phyloP scores from a whole-genome alignment of 2,329 filamentous ascomycete species.

The Aspergillus awamori region DNA sequence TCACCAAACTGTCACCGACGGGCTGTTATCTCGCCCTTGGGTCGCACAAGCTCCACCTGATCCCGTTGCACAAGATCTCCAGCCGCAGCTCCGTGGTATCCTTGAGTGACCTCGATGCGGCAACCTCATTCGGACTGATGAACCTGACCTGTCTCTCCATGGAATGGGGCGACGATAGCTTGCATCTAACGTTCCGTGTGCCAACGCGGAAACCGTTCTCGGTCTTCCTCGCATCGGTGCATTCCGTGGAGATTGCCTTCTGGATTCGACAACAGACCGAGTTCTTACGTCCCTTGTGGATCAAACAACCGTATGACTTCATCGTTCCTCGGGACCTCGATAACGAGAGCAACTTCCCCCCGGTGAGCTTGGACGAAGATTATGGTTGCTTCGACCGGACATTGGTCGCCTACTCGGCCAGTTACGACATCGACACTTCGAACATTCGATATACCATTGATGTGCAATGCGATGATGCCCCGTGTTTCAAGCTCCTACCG shows the following conservation, averaged over 20 bases:
- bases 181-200: slow-evolving; percentile 66
- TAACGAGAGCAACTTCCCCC: slow-evolving; percentile 52
- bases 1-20: slow-evolving; percentile 65
- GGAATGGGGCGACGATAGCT: slow-evolving; percentile 65
- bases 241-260: slow-evolving; percentile 66
- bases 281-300: slow-evolving; percentile 67
- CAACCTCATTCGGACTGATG: slow-evolving; percentile 64
- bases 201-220: slow-evolving; percentile 60
- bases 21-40: slow-evolving; percentile 71
- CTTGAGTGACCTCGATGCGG: slow-evolving; percentile 52
- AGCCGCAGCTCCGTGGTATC: slow-evolving; percentile 59
- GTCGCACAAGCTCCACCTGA: slow-evolving; percentile 68
- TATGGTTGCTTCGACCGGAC: slow-evolving; percentile 68
- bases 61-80: slow-evolving; percentile 64
- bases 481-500: slow-evolving; percentile 65
- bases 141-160: slow-evolving; percentile 63
- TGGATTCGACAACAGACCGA: slow-evolving; percentile 64
- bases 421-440: slow-evolving; percentile 67
- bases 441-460: slow-evolving; percentile 68
- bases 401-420: slow-evolving; percentile 69
- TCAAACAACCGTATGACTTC: slow-evolving; percentile 64
- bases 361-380: slow-evolving; percentile 57
- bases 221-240: slow-evolving; percentile 65
- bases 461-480: slow-evolving; percentile 65
- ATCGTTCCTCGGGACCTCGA: slow-evolving; percentile 60